Evolutionary conservation across 2,329 filamentous ascomycete genomes (phyloP).

Genomic region (Mollisiaceae sp.): DNA sequence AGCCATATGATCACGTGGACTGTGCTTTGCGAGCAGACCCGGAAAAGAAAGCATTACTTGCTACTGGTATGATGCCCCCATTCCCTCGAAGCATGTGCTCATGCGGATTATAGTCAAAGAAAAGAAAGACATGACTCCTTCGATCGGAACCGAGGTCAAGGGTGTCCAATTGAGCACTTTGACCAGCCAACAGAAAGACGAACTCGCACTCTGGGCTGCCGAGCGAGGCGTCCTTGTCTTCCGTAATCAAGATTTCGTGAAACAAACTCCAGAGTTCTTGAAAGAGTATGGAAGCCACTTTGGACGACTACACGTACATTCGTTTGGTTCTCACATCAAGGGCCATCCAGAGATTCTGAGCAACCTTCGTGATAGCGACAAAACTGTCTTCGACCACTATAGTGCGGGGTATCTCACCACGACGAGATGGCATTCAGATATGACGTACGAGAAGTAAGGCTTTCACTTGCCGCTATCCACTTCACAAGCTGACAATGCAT

Average conservation of each 20-base stretch:
- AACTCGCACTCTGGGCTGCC: conserved; percentile 11
- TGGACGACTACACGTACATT: conserved; percentile 5
- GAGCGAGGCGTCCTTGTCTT: conserved; percentile 7
- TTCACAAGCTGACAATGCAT: not conserved
- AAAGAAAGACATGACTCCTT: conserved; percentile 11
- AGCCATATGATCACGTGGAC: conserved; percentile 4
- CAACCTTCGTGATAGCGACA: conserved; percentile 12
- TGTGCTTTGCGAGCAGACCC: conserved; percentile 5
- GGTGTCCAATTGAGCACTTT: conserved; percentile 5
- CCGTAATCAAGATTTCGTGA: conserved; percentile 6
- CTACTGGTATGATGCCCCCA: not conserved
- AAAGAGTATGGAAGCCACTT: conserved; percentile 10
- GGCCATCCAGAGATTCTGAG: conserved; percentile 9
- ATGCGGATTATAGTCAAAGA: not conserved
- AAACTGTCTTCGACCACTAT: conserved; percentile 8
- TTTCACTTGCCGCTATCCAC: too few species aligned
- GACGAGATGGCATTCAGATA: conserved; percentile 10
- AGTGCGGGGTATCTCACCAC: conserved; percentile 11
- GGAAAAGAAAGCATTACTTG: conserved; percentile 2
- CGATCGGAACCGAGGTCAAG: conserved; percentile 3
- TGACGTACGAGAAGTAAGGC: conserved; percentile 7
- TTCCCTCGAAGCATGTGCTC: not conserved
- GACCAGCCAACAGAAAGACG: conserved; percentile 3
- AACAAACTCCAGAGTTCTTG: conserved; percentile 4
- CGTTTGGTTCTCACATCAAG: conserved; percentile 2